Base-by-base conservation (phyloP, 176 grass and related monocot species). In the Bolboschoenus planiculmis region DNA sequence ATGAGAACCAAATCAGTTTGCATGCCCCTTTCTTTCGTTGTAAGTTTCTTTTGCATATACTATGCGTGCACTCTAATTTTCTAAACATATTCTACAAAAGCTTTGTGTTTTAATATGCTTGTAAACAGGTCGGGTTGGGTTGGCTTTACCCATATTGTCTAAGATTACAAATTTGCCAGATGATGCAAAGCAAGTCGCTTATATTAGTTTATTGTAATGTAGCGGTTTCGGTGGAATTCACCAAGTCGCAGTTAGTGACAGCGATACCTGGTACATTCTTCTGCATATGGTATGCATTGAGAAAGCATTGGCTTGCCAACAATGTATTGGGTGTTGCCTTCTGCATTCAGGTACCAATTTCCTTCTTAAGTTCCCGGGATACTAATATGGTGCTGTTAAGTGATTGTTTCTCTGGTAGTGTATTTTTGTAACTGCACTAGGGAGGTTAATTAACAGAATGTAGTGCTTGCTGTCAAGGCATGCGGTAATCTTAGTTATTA, bases 251-350 rank as follows among this genome's bases (percentile, higher is more conserved):
- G 72, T 64, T 93, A 87, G 85, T 99, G 85, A 86, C 92, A 26
- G 92, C 96, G 34, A 78, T 99, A 44, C 96, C 92, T 29, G 96
- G 96, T 85, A 88, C 88, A 65, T 87, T 99, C 84, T 95, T 99
- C 55, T 99, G 96, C 43, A 10, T 88, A 51, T 99, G 96, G 96
- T 95, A 99, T 86, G 96, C 86, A 1, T 74, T 78, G 13, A 91
- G 87, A 87, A 99, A 99, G 76, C 96, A 95, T 90, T 99, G 91
- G 96, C 84, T 95, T 9, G 96, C 92, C 27, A 99, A 99, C 77
- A 99, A 95, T 88, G 83, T 99, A 83, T 57, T 99, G 83, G 96
- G 96, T 23, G 85, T 95, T 83, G 82, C 96, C 63, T 99, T 99
- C 57, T 95, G 91, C 56, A 95, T 99, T 95, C 96, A 99, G 96